Conservation (phyloP, 2,329 filamentous ascomycete species). For the Cyphellophora attinorum region DNA sequence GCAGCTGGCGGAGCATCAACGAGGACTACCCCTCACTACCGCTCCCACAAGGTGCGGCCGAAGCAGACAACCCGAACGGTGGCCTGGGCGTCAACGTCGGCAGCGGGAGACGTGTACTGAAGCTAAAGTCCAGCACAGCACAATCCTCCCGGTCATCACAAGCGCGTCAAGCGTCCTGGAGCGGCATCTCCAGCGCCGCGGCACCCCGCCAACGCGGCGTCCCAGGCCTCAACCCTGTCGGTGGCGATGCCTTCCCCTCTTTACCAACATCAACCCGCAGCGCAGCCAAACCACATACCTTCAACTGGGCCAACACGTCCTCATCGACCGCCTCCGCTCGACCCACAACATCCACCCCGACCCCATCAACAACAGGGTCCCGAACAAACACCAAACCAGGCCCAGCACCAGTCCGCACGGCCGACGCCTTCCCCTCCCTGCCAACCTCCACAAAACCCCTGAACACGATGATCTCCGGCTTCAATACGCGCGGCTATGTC, state of each 20-base stretch:
- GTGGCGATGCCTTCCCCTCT: slow-evolving; percentile 19
- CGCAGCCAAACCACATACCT: slow-evolving; percentile 15
- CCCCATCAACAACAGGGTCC: slow-evolving; percentile 7
- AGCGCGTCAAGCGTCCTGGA: slow-evolving; percentile 48
- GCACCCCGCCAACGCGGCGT: not conserved
- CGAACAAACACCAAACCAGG: slow-evolving; percentile 10
- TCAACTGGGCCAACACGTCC: slow-evolving; percentile 4
- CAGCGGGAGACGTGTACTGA: slow-evolving; percentile 53
- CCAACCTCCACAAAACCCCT: slow-evolving; percentile 65
- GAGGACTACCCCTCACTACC: slow-evolving; percentile 90
- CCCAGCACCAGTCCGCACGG: slow-evolving; percentile 23
- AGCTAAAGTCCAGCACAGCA: slow-evolving; percentile 59
- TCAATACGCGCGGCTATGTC: slow-evolving; percentile 34
- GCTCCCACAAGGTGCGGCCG: slow-evolving; percentile 59
- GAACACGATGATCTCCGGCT: slow-evolving; percentile 38
- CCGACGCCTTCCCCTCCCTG: slow-evolving; percentile 71
- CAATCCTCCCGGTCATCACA: slow-evolving; percentile 55
- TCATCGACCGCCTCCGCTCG: slow-evolving; percentile 15
- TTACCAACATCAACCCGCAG: slow-evolving; percentile 16
- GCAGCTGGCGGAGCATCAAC: slow-evolving; percentile 90
- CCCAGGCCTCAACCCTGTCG: slow-evolving; percentile 14
- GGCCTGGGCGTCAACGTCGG: slow-evolving; percentile 36
- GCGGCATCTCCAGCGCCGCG: slow-evolving; percentile 29
- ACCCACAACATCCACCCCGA: slow-evolving; percentile 8
- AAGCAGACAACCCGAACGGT: slow-evolving; percentile 39